Evolutionary conservation across 2,329 filamentous ascomycete species (phyloP), one percentile per base, ranked within the genome.

Genomic region (Ophiosphaerella herpotricha): DNA sequence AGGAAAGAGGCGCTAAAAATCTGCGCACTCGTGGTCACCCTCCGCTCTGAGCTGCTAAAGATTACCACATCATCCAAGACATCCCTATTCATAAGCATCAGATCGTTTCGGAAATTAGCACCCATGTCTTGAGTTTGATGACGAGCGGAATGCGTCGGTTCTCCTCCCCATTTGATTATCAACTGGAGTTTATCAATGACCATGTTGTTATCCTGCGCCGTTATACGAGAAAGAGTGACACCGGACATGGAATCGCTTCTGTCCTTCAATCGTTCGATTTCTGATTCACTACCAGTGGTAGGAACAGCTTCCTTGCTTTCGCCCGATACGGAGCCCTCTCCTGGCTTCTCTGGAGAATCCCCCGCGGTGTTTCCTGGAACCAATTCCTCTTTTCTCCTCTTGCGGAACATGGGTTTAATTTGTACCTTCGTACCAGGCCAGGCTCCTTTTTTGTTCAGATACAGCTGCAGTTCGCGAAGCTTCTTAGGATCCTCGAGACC

Each of bases 381-480:
- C 13, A 76, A 70, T 57, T 86, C 84, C 43, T 89, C 84, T 2
- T 85, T 83, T 66, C 86, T 90, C 66, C 91, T 87, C 77, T 93
- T 96, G 43, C 92, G 86, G 74, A 99, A 99, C 91, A 99, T 96
- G 8, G 94, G 94, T 74, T 99, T 99, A 71, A 99, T 97, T 74
- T 99, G 94, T 2, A 99, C 91, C 73, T 99, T 99, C 1, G 94
- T 99, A 0, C 94, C 94, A 4, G 91, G 87, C 89, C 93, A 97
- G 16, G 86, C 86, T 1, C 92, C 91, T 73, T 99, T 99, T 75
- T 94, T 95, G 36, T 90, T 86, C 6, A 99, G 78, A 5, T 95
- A 93, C 55, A 93, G 93, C 50, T 89, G 87, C 42, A 99, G 80
- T 36, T 90, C 80, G 57, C 85, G 87, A n/a, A 99, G 85, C 75